Percentiles rank a stretch among this genome's conserved stretches.
Evolutionary conservation across 2,329 filamentous ascomycete genomes (phyloP).

Genomic region (Aspergillus tanneri): DNA sequence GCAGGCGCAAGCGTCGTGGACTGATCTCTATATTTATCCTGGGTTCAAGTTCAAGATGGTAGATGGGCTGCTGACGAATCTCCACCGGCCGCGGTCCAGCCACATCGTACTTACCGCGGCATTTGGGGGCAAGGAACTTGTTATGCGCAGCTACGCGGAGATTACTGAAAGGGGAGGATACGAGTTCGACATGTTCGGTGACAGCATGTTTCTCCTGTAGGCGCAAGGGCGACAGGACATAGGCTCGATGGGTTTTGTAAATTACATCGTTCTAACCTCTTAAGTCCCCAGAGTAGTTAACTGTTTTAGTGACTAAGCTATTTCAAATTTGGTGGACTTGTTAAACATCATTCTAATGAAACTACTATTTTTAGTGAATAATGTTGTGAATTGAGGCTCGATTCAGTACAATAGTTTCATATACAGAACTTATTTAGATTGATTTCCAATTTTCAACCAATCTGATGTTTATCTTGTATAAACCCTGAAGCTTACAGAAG

Average conservation of each 20-base stretch:
- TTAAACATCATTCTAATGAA: no score
- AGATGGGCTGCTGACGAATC: not conserved
- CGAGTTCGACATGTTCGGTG: slow-evolving; percentile 1
- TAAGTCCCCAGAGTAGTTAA: not conserved
- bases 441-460: not conserved
- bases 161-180: not conserved
- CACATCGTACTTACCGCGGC: slow-evolving; percentile 1
- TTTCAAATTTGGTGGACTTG: no score
- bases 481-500: not conserved
- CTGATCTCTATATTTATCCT: slow-evolving; percentile 1
- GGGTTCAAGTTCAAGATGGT: not conserved
- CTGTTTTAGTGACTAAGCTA: no score
- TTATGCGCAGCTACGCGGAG: not conserved
- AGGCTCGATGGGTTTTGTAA: not conserved
- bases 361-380: no score
- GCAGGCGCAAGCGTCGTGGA: not conserved
- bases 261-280: not conserved
- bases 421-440: not conserved
- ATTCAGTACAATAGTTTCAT: not conserved
- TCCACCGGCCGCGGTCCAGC: not conserved
- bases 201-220: slow-evolving; percentile 1
- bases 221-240: no score
- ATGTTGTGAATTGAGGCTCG: no score
- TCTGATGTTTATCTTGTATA: no score
- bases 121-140: not conserved